Percentiles rank a stretch among this genome's conserved stretches.
Evolutionary conservation across 2,329 filamentous ascomycete genomes (phyloP).

Genomic region (Ascochyta rabiei): DNA sequence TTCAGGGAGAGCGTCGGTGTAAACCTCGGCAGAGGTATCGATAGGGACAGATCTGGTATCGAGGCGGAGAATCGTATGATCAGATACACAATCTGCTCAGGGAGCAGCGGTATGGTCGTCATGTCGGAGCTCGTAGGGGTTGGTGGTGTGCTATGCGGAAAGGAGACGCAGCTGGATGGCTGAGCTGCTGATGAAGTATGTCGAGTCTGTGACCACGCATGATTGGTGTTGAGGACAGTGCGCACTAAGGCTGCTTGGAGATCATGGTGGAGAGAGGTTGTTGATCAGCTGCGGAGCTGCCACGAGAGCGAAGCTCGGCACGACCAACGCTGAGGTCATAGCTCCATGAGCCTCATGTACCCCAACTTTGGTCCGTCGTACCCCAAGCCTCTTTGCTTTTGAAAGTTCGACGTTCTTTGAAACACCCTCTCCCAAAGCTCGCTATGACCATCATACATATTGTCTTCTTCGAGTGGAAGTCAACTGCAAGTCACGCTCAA

Average conservation of each 20-base stretch:
- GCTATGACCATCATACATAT: slow-evolving; percentile 71
- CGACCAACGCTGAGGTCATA: slow-evolving; percentile 27
- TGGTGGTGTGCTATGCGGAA: slow-evolving; percentile 7
- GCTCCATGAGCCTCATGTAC: slow-evolving; percentile 13
- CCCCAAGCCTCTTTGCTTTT: not conserved
- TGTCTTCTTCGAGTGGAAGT: slow-evolving; percentile 71
- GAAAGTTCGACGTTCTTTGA: not conserved
- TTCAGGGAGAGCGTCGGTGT: slow-evolving; percentile 82
- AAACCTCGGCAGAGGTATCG: slow-evolving; percentile 69
- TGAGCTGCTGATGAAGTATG: slow-evolving; percentile 11
- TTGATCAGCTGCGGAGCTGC: slow-evolving; percentile 8
- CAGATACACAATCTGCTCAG: slow-evolving; percentile 65
- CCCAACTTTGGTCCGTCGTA: not conserved
- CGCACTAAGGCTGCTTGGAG: slow-evolving; percentile 14
- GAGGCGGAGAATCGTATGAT: slow-evolving; percentile 90
- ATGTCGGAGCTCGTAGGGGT: slow-evolving; percentile 26
- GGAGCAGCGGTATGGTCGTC: slow-evolving; percentile 36
- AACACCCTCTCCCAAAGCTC: not conserved
- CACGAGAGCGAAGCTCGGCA: slow-evolving; percentile 25
- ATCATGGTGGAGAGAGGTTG: slow-evolving; percentile 14
- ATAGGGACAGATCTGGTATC: slow-evolving; percentile 80
- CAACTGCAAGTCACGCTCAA: slow-evolving; percentile 54
- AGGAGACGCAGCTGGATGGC: slow-evolving; percentile 3
- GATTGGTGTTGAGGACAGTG: not conserved
- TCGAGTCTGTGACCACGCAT: slow-evolving; percentile 7